Evolutionary conservation across 768 basidiomycete genomes (phyloP).

Genomic region (Porphyrellus cyaneotinctus): DNA sequence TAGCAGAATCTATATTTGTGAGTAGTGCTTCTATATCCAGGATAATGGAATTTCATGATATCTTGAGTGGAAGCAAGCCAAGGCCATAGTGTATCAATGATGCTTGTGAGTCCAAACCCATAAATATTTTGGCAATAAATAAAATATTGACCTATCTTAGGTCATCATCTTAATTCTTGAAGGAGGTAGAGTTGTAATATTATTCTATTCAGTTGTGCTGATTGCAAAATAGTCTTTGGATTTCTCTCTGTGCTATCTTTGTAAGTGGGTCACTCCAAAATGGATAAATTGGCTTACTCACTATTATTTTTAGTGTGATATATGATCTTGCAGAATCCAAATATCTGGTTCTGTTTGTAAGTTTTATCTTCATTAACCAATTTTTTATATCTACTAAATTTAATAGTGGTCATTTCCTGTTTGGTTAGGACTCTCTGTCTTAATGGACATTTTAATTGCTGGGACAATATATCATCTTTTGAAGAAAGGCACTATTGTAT

Average conservation of each 20-base stretch:
- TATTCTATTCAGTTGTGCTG: background rate
- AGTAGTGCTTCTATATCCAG: background rate
- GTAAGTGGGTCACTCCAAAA: constrained; percentile 9
- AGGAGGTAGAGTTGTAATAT: constrained; percentile 10
- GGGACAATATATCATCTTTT: constrained; percentile 16
- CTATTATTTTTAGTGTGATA: background rate
- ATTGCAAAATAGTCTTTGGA: constrained; percentile 17
- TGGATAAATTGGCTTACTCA: background rate
- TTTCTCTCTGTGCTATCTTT: background rate
- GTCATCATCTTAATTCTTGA: constrained; percentile 17
- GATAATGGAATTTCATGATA: background rate
- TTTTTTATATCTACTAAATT: background rate
- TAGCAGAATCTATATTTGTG: constrained; percentile 22
- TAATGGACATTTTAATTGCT: constrained; percentile 23
- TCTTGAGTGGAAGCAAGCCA: constrained; percentile 9
- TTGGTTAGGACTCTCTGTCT: constrained; percentile 23
- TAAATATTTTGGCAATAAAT: background rate
- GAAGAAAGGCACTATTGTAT: constrained; percentile 2
- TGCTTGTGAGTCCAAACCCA: constrained; percentile 17
- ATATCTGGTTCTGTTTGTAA: background rate
- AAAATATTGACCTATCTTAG: constrained; percentile 11
- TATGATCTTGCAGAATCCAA: background rate
- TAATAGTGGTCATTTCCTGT: constrained; percentile 18
- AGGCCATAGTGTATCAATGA: background rate
- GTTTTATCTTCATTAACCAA: background rate